Evolutionary conservation across 495 filamentous ascomycete species (phyloP), one percentile per base, ranked within the genome.

Genomic region (Penicillium canescens): DNA sequence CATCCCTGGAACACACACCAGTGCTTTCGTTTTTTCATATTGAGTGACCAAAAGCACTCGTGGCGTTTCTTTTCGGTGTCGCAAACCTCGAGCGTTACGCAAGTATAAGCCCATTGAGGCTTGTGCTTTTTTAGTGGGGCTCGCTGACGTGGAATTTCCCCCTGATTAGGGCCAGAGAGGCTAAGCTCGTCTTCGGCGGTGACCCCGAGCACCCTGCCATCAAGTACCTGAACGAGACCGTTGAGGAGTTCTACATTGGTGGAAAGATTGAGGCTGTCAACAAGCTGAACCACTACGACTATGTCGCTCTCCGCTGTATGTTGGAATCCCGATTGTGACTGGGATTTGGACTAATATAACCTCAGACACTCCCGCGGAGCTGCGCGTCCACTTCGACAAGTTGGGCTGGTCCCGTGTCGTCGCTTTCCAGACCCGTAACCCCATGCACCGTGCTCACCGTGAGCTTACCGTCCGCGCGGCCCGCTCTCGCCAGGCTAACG

Each of bases 361-460:
- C 35, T 20, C 39, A 95, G 90, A 96, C 75, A 92, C 95, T 16
- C 94, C 94, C 55, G 88, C 95, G 11, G 94, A 98, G 74, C 82
- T 98, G 51, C 91, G 94, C 59, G 77, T 89, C 47, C 94, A 98
- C 82, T 98, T 98, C 66, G 92, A 97, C 78, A 98, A 98, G 81
- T 90, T 98, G 66, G 94, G 94, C 69, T 98, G 94, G 94, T 85
- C 86, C 65, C 84, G 85, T 65, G 93, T 98, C 65, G 94, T 98
- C 58, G 94, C 94, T 67, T 98, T 98, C 86, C 94, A 98, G 82
- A 98, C 94, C 50, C 77, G 92, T 66, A 98, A 98, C 78, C 94
- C 94, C 52, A 98, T 98, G 94, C 94, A 98, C 79, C 87, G 94
- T 66, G 94, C 94, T 69, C 94, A 98, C 75, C 81, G 94, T 76